Conservation (phyloP, 345 rosid genomes). For the Populus davidiana region DNA sequence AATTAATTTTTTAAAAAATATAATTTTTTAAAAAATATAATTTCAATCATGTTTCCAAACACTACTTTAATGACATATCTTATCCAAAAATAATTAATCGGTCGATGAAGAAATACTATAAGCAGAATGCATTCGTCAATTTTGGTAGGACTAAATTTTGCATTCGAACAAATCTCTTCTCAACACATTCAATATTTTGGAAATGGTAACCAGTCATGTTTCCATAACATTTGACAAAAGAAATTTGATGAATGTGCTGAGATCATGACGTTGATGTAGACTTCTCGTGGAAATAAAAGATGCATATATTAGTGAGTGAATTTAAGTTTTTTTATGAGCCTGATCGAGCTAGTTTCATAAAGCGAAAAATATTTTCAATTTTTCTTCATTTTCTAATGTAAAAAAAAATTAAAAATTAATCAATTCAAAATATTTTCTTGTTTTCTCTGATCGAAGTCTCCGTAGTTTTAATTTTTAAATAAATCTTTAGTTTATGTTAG, state of each 20-base stretch:
- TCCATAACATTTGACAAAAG: not conserved
- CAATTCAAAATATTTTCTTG: no score
- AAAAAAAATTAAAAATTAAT: no score
- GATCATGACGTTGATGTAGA: not conserved
- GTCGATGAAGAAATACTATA: slow-evolving; percentile 6
- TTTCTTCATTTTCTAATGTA: no score
- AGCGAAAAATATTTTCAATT: no score
- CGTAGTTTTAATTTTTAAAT: no score
- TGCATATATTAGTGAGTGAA: not conserved
- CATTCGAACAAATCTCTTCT: slow-evolving; percentile 20
- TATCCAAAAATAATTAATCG: slow-evolving; percentile 2
- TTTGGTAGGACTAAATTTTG: slow-evolving; percentile 36
- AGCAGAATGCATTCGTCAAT: slow-evolving; percentile 28
- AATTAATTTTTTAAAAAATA: no score
- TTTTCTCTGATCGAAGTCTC: no score
- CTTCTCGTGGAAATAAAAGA: not conserved
- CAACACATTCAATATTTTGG: not conserved
- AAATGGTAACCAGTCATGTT: not conserved
- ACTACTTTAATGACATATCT: not conserved
- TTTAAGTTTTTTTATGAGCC: not conserved
- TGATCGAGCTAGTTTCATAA: no score
- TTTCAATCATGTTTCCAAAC: accelerated
- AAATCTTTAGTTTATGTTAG: not conserved
- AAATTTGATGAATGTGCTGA: not conserved
- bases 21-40: no score